Base-by-base conservation (phyloP, 73 alveolate species). In the Symbiodinium pilosum region DNA sequence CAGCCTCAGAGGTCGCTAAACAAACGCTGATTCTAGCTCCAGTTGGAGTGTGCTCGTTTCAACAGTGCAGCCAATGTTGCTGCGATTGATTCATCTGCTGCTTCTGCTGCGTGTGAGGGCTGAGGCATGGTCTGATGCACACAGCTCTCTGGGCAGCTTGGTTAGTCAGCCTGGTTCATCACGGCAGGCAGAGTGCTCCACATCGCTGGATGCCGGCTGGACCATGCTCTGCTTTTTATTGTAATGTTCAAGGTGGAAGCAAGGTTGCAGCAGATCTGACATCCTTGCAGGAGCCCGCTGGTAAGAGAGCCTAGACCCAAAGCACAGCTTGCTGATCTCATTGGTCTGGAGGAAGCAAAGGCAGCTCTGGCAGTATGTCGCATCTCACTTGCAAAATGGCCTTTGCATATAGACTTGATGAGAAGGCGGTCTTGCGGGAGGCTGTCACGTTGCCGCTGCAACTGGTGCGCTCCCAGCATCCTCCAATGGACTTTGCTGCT, bases 391-490 rank as follows among this genome's bases (percentile, higher is more conserved):
- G n/a, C n/a, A n/a, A n/a, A n/a, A n/a, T n/a, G 26, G 73, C 73
- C 26, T 54, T 30, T 54, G 71, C n/a, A 54, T 0, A 64, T 6
- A 9, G 30, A 38, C 81, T 28, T 34, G 40, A 64, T 9, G 38
- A 38, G 81, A 41, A 91, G 97, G 97, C 47, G 81, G 47, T 69
- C 81, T 30, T 91, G 81, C 97, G 97, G 18, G 97, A 91, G 51
- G 97, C 97, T 3, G 83, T 91, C 41, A 91, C 97, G 2, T 43
- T 91, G 87, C 97, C 97, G 4, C 52, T 91, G 88, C 84, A 43
- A 8, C 43, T 91, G 97, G 95, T 21, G 4, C 30, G 42, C 39
- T 1, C 73, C 52, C 87, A 28, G 81, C 81, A 28, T 64, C 21
- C 7, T 1, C 36, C 6, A 7, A 21, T 56, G 6, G 34, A 64